Conservation (phyloP, 306 rosid species). For the Abrus pulchellus region DNA sequence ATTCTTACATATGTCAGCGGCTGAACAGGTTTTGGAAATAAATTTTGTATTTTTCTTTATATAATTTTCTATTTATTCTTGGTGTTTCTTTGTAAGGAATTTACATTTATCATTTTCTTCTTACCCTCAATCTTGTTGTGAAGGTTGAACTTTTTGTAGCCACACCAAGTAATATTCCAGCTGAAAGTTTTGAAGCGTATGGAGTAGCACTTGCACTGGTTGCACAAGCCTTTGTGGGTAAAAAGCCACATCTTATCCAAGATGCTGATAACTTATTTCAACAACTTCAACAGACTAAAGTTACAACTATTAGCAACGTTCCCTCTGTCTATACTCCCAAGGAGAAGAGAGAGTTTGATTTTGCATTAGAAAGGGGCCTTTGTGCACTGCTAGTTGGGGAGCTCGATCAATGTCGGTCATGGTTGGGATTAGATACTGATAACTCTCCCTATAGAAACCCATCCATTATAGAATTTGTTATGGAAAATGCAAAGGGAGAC, state of each 20-base stretch:
- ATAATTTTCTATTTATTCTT: neutral
- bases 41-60: constrained; percentile 26
- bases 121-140: constrained; percentile 32
- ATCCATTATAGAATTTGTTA: constrained; percentile 77
- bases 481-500: constrained; percentile 80
- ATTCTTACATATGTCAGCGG: constrained; percentile 84
- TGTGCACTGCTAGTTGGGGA: constrained; percentile 97
- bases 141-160: constrained; percentile 96
- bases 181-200: constrained; percentile 96
- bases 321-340: constrained; percentile 59
- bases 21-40: constrained; percentile 77
- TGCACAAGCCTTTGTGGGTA: constrained; percentile 87
- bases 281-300: constrained; percentile 92
- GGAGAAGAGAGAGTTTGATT: constrained; percentile 82
- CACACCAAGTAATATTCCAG: constrained; percentile 94
- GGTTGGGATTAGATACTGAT: constrained; percentile 88
- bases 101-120: neutral
- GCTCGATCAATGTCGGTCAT: constrained; percentile 79
- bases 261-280: constrained; percentile 93
- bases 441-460: constrained; percentile 83
- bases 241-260: constrained; percentile 88
- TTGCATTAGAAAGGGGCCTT: constrained; percentile 92
- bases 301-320: constrained; percentile 60
- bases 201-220: constrained; percentile 98
- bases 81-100: constrained; percentile 5